phyloP scores from a whole-genome alignment of 2,329 filamentous ascomycete species.

The Beauveria caledonica region DNA sequence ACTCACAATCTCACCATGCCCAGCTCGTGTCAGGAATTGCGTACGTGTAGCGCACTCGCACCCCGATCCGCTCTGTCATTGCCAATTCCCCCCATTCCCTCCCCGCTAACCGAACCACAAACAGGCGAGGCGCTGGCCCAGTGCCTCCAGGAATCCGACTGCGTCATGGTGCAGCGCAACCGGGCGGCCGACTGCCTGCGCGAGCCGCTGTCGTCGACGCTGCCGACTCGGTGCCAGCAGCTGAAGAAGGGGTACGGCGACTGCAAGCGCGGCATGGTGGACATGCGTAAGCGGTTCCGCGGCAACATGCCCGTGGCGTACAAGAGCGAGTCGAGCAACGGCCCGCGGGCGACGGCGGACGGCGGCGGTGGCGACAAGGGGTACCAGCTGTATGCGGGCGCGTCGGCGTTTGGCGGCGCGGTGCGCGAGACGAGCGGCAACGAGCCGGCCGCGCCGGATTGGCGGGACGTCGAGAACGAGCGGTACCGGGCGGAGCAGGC shows the following conservation, averaged over 20 bases:
- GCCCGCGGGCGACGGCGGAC: background rate
- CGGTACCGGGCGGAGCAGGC: constrained; percentile 36
- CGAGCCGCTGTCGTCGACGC: constrained; percentile 67
- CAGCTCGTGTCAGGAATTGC: constrained; percentile 92
- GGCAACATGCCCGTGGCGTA: constrained; percentile 81
- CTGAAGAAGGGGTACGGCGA: constrained; percentile 88
- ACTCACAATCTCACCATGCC: constrained; percentile 55
- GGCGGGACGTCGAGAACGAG: constrained; percentile 58
- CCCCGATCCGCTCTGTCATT: background rate
- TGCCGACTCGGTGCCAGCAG: constrained; percentile 85
- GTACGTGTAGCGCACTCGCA: constrained; percentile 44
- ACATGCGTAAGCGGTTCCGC: constrained; percentile 97
- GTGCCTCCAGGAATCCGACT: constrained; percentile 95
- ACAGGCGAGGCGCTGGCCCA: constrained; percentile 83
- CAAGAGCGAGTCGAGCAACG: constrained; percentile 45
- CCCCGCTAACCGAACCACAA: background rate
- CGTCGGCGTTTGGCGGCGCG: constrained; percentile 57
- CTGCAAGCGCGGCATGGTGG: constrained; percentile 92
- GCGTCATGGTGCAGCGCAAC: constrained; percentile 87
- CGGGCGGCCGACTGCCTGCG: constrained; percentile 81
- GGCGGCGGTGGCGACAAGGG: constrained; percentile 52
- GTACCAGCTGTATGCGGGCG: constrained; percentile 73
- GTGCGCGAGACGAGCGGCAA: constrained; percentile 60
- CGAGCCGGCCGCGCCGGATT: constrained; percentile 52
- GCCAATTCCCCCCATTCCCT: too few species aligned